phyloP scores from a whole-genome alignment of 352 stramenopile species.

The Pythium chondricola region DNA sequence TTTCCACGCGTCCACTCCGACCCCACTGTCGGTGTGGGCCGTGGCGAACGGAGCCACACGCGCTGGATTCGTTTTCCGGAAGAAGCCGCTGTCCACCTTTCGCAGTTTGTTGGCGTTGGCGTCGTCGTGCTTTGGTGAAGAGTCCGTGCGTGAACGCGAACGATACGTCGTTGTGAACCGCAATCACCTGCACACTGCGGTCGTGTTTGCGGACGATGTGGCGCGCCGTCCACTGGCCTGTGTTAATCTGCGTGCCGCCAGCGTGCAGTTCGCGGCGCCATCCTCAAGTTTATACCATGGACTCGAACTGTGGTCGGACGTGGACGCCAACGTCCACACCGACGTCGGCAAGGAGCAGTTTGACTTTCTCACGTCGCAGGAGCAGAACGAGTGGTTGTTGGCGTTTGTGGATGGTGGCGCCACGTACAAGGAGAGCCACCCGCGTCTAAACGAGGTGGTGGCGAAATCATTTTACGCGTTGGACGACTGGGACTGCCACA shows the following conservation, averaged over 20 bases:
- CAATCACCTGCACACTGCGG: conserved; percentile 1
- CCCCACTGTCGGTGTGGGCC: conserved; percentile 25
- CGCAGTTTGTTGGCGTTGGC: not conserved
- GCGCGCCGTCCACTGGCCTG: not conserved
- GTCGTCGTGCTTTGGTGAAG: not conserved
- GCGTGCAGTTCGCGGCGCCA: conserved; percentile 8
- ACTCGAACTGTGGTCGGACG: conserved; percentile 14
- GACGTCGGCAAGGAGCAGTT: conserved; percentile 10
- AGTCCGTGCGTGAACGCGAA: conserved; percentile 1
- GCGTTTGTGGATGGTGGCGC: conserved; percentile 17
- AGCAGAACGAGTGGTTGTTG: conserved; percentile 15
- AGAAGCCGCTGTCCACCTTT: conserved; percentile 7
- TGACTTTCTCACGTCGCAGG: conserved; percentile 9
- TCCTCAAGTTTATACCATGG: conserved; percentile 14
- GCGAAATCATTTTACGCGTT: conserved; percentile 18
- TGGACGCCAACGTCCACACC: too few species aligned
- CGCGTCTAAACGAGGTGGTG: not conserved
- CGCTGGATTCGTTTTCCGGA: conserved; percentile 21
- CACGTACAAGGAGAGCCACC: conserved; percentile 16
- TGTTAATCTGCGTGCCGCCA: conserved; percentile 8
- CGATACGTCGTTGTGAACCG: conserved; percentile 20
- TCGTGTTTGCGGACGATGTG: conserved; percentile 17
- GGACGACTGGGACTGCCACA: conserved; percentile 8
- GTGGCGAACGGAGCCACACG: conserved; percentile 29
- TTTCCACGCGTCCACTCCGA: conserved; percentile 1